Evolutionary conservation across 163 green algal genomes (phyloP).

Genomic region (Scenedesmus sp.): DNA sequence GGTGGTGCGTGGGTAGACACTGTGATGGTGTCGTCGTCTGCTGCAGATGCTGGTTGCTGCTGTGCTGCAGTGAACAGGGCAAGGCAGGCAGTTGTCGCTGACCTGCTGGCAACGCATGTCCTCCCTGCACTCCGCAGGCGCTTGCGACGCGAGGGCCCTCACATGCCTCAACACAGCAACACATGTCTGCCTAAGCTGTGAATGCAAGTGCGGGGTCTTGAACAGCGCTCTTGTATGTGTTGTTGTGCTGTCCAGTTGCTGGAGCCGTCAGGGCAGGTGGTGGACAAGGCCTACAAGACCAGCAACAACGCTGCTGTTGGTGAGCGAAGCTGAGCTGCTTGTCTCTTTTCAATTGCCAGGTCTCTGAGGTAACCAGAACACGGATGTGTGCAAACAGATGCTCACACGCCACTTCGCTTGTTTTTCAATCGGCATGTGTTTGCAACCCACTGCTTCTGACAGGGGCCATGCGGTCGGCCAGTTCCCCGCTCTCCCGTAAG

Average conservation of each 20-base stretch:
- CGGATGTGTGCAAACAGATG: neutral
- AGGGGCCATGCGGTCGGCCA: too few species aligned
- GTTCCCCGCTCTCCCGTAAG: neutral
- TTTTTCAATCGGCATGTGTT: neutral
- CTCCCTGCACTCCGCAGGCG: too few species aligned
- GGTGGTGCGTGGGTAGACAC: neutral
- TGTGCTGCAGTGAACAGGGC: too few species aligned
- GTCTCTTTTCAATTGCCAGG: neutral
- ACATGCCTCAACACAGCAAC: too few species aligned
- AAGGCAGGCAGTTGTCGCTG: too few species aligned
- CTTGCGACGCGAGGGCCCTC: too few species aligned
- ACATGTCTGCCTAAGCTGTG: too few species aligned
- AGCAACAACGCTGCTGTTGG: constrained; percentile 2
- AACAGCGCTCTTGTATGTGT: neutral
- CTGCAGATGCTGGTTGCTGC: too few species aligned
- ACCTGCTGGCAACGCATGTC: too few species aligned
- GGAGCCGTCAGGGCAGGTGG: constrained; percentile 29
- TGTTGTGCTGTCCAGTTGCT: constrained; percentile 30
- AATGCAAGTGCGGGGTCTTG: too few species aligned
- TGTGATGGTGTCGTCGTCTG: too few species aligned
- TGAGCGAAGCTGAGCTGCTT: neutral
- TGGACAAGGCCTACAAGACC: constrained; percentile 15
- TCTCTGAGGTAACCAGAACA: neutral
- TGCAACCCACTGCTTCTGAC: too few species aligned
- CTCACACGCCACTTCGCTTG: neutral